Evolutionary conservation across 2,329 filamentous ascomycete species (phyloP).

Genomic region (Ophiostoma fasciatum): DNA sequence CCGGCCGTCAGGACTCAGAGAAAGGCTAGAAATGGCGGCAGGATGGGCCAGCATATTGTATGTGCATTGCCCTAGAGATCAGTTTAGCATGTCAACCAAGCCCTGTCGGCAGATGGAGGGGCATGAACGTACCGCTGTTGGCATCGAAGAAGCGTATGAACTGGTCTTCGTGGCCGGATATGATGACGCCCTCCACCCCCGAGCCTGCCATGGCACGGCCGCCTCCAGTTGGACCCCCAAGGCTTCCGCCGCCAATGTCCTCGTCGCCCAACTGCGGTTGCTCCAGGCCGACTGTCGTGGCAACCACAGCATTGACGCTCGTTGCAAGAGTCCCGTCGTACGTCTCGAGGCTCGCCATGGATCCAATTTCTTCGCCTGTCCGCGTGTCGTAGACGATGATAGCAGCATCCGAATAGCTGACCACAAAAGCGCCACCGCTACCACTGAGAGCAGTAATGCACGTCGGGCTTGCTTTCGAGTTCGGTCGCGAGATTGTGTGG

Average conservation of each 20-base stretch:
- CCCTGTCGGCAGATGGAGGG: neutral
- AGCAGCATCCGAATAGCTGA: slow-evolving; percentile 79
- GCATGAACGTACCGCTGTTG: slow-evolving; percentile 75
- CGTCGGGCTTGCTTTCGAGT: slow-evolving; percentile 61
- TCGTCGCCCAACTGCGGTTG: slow-evolving; percentile 59
- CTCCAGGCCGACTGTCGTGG: slow-evolving; percentile 71
- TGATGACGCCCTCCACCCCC: slow-evolving; percentile 82
- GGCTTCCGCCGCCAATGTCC: slow-evolving; percentile 41
- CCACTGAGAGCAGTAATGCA: slow-evolving; percentile 81
- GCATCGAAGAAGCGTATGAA: slow-evolving; percentile 97
- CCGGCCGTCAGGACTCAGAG: slow-evolving; percentile 79
- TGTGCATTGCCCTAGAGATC: slow-evolving; percentile 73
- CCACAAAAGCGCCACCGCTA: slow-evolving; percentile 77
- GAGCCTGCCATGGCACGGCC: slow-evolving; percentile 49
- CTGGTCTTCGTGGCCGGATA: slow-evolving; percentile 91
- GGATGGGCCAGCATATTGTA: slow-evolving; percentile 98
- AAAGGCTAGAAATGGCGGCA: slow-evolving; percentile 79
- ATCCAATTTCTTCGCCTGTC: slow-evolving; percentile 78
- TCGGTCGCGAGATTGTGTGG: slow-evolving; percentile 64
- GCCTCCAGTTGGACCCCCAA: slow-evolving; percentile 54
- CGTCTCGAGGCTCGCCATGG: slow-evolving; percentile 87
- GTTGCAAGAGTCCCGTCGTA: slow-evolving; percentile 69
- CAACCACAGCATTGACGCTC: slow-evolving; percentile 82
- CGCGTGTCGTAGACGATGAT: slow-evolving; percentile 87
- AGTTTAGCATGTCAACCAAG: too few species aligned